These are phyloP conservation scores for Umbilicus rupestris DNA, from an alignment of 164 flowering plant genomes.

Conservation along the genomic window DNA sequence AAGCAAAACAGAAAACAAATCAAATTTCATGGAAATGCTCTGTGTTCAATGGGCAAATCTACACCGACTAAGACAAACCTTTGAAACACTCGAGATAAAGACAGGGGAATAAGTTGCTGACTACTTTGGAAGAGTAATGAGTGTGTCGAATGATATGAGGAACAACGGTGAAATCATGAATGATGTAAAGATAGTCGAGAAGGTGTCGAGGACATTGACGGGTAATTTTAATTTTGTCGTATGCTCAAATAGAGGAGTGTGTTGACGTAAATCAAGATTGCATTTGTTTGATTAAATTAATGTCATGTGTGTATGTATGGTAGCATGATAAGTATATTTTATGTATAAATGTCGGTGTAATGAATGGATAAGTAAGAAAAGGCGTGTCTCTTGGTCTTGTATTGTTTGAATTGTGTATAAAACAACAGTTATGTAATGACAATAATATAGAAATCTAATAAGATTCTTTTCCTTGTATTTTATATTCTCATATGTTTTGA, in stretches of 20 bases:
- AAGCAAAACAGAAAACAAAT: neutral
- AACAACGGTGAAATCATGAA: neutral
- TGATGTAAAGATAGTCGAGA: neutral
- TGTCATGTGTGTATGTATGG: too few relatives aligned
- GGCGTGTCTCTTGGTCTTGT: too few relatives aligned
- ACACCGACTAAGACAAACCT: neutral
- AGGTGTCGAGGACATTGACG: neutral
- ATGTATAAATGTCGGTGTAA: too few relatives aligned
- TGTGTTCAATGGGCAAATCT: neutral
- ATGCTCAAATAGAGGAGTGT: conserved; percentile 2
- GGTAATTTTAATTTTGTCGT: neutral
- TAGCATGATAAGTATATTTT: too few relatives aligned
- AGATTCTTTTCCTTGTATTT: too few relatives aligned
- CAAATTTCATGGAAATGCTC: neutral
- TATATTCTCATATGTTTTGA: too few relatives aligned
- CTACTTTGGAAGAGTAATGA: neutral
- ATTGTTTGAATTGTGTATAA: too few relatives aligned
- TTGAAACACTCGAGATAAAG: neutral
- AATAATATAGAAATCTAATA: too few relatives aligned
- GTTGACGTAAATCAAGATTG: too few relatives aligned
- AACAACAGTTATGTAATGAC: too few relatives aligned
- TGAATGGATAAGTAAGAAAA: too few relatives aligned
- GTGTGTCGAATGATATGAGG: neutral
- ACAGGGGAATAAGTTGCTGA: neutral
- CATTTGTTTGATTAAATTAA: too few relatives aligned